Percentiles rank a stretch among this genome's conserved stretches.
Evolutionary conservation across 129 eudicot genomes (phyloP).

Genomic region (Kitagawia praeruptora): DNA sequence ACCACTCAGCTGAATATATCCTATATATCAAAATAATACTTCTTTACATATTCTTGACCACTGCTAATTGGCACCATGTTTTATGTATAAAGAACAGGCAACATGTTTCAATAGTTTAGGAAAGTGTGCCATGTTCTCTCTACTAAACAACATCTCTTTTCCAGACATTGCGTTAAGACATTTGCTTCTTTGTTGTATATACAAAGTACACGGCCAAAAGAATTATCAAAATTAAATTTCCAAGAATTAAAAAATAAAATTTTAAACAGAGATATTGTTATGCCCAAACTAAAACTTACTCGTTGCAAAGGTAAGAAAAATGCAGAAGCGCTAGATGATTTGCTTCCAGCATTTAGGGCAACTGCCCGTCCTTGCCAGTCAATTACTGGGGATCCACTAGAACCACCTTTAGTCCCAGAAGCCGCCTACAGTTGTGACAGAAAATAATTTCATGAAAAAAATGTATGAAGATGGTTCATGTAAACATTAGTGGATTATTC

Average conservation of each 20-base stretch:
- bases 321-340: constrained; percentile 95
- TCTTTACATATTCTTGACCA: background rate
- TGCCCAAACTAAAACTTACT: constrained; percentile 26
- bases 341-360: constrained; percentile 97
- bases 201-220: background rate
- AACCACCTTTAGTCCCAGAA: constrained; percentile 99
- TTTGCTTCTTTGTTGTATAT: background rate
- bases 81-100: background rate
- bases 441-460: background rate
- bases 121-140: background rate
- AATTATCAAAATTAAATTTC: background rate
- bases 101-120: background rate
- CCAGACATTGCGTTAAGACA: background rate
- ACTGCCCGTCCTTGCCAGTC: constrained; percentile 98
- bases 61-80: background rate
- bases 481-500: too few relatives aligned
- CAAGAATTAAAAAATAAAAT: background rate
- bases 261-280: background rate
- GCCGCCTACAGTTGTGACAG: constrained; percentile 57
- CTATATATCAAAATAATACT: background rate
- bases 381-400: constrained; percentile 97
- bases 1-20: background rate
- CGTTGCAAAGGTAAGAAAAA: constrained; percentile 90
- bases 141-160: background rate
- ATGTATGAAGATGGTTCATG: background rate